phyloP scores from a whole-genome alignment of 2,329 filamentous ascomycete genomes.

The Pochonia chlamydosporia region DNA sequence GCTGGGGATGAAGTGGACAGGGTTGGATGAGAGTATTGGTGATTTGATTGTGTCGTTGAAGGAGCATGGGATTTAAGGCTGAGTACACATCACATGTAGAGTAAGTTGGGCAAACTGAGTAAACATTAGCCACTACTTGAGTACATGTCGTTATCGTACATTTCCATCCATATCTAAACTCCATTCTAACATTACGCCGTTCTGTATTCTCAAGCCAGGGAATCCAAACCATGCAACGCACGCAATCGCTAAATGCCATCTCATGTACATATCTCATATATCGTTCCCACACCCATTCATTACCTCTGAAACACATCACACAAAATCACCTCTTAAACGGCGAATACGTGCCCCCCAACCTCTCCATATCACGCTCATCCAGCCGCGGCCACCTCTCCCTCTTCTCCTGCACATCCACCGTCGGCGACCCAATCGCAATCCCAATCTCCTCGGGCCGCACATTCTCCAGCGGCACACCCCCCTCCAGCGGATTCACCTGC shows the following conservation, averaged over 20 bases:
- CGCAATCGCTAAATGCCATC: too few species aligned
- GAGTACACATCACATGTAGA: conserved; percentile 1
- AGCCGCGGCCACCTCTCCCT: conserved; percentile 14
- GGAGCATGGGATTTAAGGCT: conserved; percentile 23
- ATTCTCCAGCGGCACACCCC: background rate
- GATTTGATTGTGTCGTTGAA: conserved; percentile 62
- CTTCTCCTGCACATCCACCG: background rate
- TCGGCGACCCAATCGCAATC: conserved; percentile 6
- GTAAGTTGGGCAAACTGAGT: background rate
- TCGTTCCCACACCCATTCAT: too few species aligned
- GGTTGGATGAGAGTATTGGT: conserved; percentile 35
- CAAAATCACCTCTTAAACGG: background rate
- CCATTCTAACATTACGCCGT: too few species aligned
- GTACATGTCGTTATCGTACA: too few species aligned
- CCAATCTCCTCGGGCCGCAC: conserved; percentile 2
- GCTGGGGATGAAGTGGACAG: conserved; percentile 1
- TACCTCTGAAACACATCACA: too few species aligned
- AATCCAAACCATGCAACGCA: too few species aligned
- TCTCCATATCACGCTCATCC: conserved; percentile 15
- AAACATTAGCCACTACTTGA: too few species aligned
- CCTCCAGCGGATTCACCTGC: conserved; percentile 6
- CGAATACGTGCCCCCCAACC: conserved; percentile 8
- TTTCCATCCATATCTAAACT: too few species aligned
- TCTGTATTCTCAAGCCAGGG: too few species aligned
- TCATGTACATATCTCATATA: too few species aligned